These are phyloP conservation scores for Phoenix dactylifera DNA, from an alignment of 176 grass and related monocot genomes.

Conservation along the genomic window DNA sequence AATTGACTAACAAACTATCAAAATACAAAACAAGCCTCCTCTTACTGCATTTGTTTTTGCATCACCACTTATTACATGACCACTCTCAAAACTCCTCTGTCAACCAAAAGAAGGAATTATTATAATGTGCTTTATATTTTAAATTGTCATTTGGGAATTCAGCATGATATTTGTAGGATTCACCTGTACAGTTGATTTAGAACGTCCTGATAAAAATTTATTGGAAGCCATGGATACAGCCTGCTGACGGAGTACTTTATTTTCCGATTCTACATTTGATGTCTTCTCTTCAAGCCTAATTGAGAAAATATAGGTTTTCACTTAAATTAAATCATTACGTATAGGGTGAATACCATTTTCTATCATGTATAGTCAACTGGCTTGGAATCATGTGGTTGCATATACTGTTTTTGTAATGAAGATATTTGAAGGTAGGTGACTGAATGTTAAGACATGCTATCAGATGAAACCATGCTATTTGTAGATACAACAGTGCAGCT, in stretches of 20 bases:
- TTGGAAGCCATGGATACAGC: conserved; percentile 87
- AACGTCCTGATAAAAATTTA: conserved; percentile 85
- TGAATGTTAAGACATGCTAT: too few relatives aligned
- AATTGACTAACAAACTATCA: background rate
- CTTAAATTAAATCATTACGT: too few relatives aligned
- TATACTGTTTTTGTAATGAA: too few relatives aligned
- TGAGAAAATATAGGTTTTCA: conserved; percentile 7
- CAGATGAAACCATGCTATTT: too few relatives aligned
- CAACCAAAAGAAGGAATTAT: conserved; percentile 26
- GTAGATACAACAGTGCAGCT: too few relatives aligned
- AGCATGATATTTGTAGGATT: conserved; percentile 17
- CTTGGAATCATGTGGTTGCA: too few relatives aligned
- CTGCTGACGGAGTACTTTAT: conserved; percentile 99
- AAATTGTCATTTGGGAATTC: background rate
- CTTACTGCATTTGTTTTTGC: conserved; percentile 55
- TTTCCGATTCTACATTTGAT: conserved; percentile 96
- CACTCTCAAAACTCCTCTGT: conserved; percentile 78
- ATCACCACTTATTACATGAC: conserved; percentile 38
- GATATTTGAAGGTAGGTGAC: too few relatives aligned
- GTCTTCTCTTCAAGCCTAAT: conserved; percentile 95
- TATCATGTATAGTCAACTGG: too few relatives aligned
- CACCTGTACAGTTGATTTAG: conserved; percentile 89
- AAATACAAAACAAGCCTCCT: conserved; percentile 14
- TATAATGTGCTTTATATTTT: conserved; percentile 1
- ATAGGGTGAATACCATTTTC: too few relatives aligned